Base-by-base conservation (phyloP, 148 eudicot species). In the Rhododendron simsii region DNA sequence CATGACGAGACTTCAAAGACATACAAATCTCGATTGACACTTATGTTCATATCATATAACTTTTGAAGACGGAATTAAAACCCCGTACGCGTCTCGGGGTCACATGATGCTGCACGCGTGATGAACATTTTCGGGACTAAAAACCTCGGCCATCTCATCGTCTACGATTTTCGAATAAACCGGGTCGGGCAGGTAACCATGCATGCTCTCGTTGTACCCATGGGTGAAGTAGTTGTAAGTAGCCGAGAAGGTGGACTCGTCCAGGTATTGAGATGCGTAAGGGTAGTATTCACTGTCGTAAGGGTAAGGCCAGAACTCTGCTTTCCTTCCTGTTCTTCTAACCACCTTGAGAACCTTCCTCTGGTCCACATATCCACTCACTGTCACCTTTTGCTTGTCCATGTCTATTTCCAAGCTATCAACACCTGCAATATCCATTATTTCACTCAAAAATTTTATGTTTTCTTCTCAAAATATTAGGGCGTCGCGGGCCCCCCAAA, bases 351-450 rank as follows among this genome's bases (percentile, higher is more conserved):
- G 87, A 37, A 91, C 91, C 65, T 78, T 57, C 77, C 86, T 84
- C 86, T 87, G 87, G 39, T 91, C 91, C 44, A 90, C 81, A 9
- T 88, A 87, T 78, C 92, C 92, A 0, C 41, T 87, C 11, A 91
- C 91, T 6, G 91, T 91, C 7, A 91, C 93, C 85, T 90, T 91
- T 37, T 90, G 93, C 87, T 87, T 90, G 13, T 88, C 92, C 91
- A 88, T 91, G 87, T 91, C 92, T 84, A 91, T 90, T 1, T 90
- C 91, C 69, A 91, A 82, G 87, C 86, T 91, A 82, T 90, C 85
- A 23, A 91, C 91, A 35, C 91, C 93, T 91, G 90, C 87, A 88
- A 1, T 18, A 80, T 77, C 1, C 2, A 7, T 33, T 2, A 3
- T 3, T 5, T 15, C 5, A 57, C 20, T 15, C 5, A 55, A 57